These are phyloP conservation scores for Agrostemma githago DNA, from an alignment of 148 eudicot species.

Conservation along the genomic window DNA sequence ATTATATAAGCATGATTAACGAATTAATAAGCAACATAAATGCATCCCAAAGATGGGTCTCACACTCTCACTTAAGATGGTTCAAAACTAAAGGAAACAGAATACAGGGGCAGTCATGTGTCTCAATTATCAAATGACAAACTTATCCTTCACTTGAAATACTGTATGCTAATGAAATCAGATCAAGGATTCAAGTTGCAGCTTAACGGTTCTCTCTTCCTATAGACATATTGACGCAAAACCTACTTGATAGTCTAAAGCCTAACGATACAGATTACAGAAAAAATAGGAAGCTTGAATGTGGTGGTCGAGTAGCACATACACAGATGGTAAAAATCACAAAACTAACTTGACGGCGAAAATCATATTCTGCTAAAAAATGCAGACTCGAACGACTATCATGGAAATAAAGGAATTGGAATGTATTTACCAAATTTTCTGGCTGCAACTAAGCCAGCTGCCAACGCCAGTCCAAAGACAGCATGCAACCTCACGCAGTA, in stretches of 20 bases:
- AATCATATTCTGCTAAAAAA: not conserved
- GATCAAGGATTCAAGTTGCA: too few species aligned
- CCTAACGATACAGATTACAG: too few species aligned
- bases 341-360: not conserved
- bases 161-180: too few species aligned
- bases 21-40: not conserved
- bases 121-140: not conserved
- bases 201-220: too few species aligned
- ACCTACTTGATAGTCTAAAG: not conserved
- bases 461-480: conserved; percentile 53
- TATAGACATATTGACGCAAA: not conserved
- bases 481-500: conserved; percentile 71
- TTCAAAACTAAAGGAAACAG: not conserved
- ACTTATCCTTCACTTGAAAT: not conserved
- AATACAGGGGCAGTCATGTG: not conserved
- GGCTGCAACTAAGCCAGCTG: conserved; percentile 71
- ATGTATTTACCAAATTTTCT: conserved; percentile 30
- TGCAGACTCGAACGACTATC: conserved; percentile 8
- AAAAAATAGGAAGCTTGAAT: not conserved
- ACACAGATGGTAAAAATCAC: not conserved
- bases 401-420: conserved; percentile 16
- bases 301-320: not conserved
- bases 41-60: not conserved
- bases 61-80: not conserved
- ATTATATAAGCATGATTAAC: not conserved